A percentile compares a stretch with the other conserved stretches of the same genome.
Conservation (phyloP, 139 green algal genomes). For the Chlorella sp. region DNA sequence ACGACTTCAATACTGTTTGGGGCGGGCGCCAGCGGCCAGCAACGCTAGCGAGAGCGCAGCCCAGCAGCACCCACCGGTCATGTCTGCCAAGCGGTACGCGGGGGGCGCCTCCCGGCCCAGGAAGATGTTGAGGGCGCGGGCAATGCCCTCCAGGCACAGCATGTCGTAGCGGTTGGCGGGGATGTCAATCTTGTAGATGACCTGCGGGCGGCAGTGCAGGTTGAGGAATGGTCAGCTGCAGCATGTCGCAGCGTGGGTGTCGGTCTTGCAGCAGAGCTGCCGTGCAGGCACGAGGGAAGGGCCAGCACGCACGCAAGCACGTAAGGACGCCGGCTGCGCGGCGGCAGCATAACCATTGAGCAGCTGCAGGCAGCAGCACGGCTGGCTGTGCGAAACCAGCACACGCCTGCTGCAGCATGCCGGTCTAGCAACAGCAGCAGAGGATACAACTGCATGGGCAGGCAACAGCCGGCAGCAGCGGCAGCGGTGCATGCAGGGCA, state of each 20-base stretch:
- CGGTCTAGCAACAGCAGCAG: background rate
- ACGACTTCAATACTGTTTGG: too few relatives aligned
- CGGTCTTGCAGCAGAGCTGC: too few relatives aligned
- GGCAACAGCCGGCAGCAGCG: background rate
- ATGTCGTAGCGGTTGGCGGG: slow-evolving; percentile 99
- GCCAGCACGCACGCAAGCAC: too few relatives aligned
- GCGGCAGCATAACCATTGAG: too few relatives aligned
- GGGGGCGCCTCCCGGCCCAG: slow-evolving; percentile 63
- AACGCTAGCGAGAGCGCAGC: too few relatives aligned
- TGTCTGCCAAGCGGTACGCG: slow-evolving; percentile 83
- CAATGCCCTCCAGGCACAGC: slow-evolving; percentile 98
- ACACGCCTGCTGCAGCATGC: too few relatives aligned
- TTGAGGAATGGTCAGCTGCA: background rate
- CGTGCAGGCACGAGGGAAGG: too few relatives aligned
- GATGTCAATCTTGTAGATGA: slow-evolving; percentile 99
- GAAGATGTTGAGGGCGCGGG: slow-evolving; percentile 97
- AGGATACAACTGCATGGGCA: background rate
- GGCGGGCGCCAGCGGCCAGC: too few relatives aligned
- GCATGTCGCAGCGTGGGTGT: background rate
- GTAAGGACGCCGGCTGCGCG: too few relatives aligned
- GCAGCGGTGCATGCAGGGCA: too few relatives aligned
- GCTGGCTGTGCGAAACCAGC: too few relatives aligned
- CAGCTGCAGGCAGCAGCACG: too few relatives aligned
- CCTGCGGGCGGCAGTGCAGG: background rate
- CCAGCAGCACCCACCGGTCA: slow-evolving; percentile 54